A percentile compares a stretch with the other conserved stretches of the same genome.
Evolutionary conservation across 306 rosid species (phyloP).

Genomic region (Sophora flavescens): DNA sequence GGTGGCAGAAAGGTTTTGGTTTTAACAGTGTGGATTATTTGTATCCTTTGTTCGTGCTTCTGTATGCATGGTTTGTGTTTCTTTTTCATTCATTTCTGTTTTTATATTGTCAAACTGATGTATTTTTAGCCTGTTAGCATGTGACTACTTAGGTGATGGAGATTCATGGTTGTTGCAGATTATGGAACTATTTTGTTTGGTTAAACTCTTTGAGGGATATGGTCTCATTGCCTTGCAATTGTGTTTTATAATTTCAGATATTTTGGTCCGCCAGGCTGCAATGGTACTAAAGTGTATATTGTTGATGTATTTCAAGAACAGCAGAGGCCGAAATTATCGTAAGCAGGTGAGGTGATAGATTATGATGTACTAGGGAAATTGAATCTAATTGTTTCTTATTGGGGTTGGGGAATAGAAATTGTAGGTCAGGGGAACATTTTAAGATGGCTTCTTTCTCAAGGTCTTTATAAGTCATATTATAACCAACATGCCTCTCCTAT

Average conservation of each 20-base stretch:
- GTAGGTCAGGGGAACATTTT: conserved; percentile 15
- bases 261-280: conserved; percentile 92
- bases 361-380: conserved; percentile 22
- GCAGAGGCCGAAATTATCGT: conserved; percentile 92
- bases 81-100: conserved; percentile 6
- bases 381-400: conserved; percentile 12
- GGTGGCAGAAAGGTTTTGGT: background rate
- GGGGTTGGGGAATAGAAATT: conserved; percentile 13
- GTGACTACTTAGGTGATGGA: conserved; percentile 5
- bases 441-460: conserved; percentile 18
- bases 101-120: background rate
- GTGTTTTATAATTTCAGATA: conserved; percentile 68
- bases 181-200: conserved; percentile 28
- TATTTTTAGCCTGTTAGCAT: background rate
- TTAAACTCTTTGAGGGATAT: conserved; percentile 14
- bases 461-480: conserved; percentile 16
- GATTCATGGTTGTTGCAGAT: conserved; percentile 13
- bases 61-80: conserved; percentile 10
- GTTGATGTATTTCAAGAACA: conserved; percentile 88
- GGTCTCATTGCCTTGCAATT: conserved; percentile 33
- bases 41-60: conserved; percentile 16
- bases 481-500: background rate
- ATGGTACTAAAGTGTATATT: conserved; percentile 84
- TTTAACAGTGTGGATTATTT: background rate
- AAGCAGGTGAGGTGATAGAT: conserved; percentile 76